Evolutionary conservation across 2,329 filamentous ascomycete species (phyloP).

Genomic region (Apiospora arundinis): DNA sequence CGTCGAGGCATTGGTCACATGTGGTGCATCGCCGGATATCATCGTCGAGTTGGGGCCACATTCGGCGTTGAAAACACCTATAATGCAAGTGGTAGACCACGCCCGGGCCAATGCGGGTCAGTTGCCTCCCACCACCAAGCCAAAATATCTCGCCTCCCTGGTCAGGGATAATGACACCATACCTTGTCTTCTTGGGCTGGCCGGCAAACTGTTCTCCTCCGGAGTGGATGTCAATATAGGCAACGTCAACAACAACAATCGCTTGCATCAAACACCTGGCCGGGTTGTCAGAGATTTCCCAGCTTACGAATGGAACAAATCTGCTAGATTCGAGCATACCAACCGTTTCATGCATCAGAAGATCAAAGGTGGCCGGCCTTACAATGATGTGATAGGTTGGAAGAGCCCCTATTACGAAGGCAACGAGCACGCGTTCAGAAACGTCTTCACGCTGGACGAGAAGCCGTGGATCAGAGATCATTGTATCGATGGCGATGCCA

Average conservation of each 20-base stretch:
- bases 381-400: not conserved
- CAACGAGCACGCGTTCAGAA: conserved; percentile 12
- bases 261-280: not conserved
- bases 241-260: not conserved
- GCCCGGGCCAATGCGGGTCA: not conserved
- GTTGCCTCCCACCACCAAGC: not conserved
- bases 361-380: not conserved
- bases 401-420: not conserved
- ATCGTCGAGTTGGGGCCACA: conserved; percentile 18
- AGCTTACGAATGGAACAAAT: not conserved
- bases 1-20: conserved; percentile 26
- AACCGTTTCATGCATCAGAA: conserved; percentile 17
- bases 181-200: conserved; percentile 33
- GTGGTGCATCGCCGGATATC: conserved; percentile 6
- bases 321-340: not conserved
- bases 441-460: conserved; percentile 10
- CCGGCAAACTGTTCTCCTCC: conserved; percentile 37
- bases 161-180: conserved; percentile 29
- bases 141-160: conserved; percentile 37
- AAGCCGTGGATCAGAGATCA: conserved; percentile 23
- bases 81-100: not conserved
- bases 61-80: not conserved
- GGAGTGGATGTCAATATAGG: conserved; percentile 37
- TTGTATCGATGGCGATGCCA: not conserved
- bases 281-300: not conserved